A percentile compares a stretch with the other conserved stretches of the same genome.
phyloP scores from a whole-genome alignment of 139 green algal genomes.

The Asterochloris sp. region DNA sequence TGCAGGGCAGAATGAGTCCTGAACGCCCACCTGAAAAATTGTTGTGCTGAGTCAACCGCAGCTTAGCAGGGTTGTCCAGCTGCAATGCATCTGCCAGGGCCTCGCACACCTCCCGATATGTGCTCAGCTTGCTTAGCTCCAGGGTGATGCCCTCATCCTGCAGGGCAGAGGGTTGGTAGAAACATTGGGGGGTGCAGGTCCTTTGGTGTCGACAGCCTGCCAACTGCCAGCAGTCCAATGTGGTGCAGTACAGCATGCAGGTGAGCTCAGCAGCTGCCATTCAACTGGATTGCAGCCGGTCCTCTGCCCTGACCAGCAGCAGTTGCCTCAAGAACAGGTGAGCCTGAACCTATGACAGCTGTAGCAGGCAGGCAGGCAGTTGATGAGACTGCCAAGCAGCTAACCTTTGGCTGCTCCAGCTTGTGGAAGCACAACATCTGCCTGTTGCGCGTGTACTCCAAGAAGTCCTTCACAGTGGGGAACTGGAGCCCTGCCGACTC shows the following conservation, averaged over 20 bases:
- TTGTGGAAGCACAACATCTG: constrained; percentile 63
- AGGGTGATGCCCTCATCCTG: constrained; percentile 69
- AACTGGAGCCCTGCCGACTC: constrained; percentile 14
- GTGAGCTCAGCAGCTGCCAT: background rate
- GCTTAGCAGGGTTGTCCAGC: constrained; percentile 30
- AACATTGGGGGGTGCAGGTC: background rate
- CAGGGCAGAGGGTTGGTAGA: background rate
- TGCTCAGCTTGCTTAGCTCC: constrained; percentile 78
- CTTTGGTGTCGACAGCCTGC: background rate
- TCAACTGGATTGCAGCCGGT: background rate
- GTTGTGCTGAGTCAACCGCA: constrained; percentile 84
- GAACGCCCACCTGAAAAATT: background rate
- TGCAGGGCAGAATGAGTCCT: background rate
- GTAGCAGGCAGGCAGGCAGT: background rate
- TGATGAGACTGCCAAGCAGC: background rate
- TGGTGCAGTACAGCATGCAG: background rate
- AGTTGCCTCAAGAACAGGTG: background rate
- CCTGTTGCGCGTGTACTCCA: constrained; percentile 67
- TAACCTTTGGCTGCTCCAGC: constrained; percentile 44
- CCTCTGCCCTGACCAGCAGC: background rate
- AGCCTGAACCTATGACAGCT: background rate
- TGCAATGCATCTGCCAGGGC: constrained; percentile 53
- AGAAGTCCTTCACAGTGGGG: constrained; percentile 54
- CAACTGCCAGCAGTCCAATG: background rate
- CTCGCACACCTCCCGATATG: constrained; percentile 78